Evolutionary conservation across 306 rosid species (phyloP), one percentile per base, ranked within the genome.

Genomic region (Sicyos edulis): DNA sequence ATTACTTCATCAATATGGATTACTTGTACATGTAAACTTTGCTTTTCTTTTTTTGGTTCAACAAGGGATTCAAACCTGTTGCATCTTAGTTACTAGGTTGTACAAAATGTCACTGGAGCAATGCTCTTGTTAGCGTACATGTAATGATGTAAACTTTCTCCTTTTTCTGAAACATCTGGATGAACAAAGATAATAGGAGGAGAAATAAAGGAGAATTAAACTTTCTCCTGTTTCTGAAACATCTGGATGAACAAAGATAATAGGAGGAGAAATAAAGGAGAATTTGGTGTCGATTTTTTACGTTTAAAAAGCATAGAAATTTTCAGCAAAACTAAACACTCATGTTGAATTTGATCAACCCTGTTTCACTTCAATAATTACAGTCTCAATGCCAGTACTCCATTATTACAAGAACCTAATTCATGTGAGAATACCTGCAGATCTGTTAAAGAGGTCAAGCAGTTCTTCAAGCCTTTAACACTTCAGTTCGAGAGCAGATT

Each of bases 401-500:
- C 2, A 42, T 1, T 42, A 42, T 42, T 42, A 8, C 47, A 7
- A 42, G 47, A 42, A 42, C 47, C 68, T 32, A 61, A 17, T 66
- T 45, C 2, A 45, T 21, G n/a, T 76, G 75, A 57, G 75, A 57
- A 50, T 66, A 54, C 71, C 44, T 50, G 80, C 85, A 88, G 96
- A 80, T 88, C 91, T 75, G 77, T 90, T 74, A 69, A 75, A 83
- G 96, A 90, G 42, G 84, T 86, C 22, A 82, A 86, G 73, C 82
- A 80, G 74, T 75, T 83, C 72, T 88, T 90, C 86, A 88, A 88
- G 80, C 80, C 91, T 78, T 51, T 90, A 71, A 83, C 84, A 4
- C 85, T 90, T 65, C 86, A 73, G 61, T 88, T 90, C 26, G 87
- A 88, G 64, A 90, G 82, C 86, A 86, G 82, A 78, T 90, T 90